Conservation (phyloP, 2,329 filamentous ascomycete species). For the Aphanocladium album region DNA sequence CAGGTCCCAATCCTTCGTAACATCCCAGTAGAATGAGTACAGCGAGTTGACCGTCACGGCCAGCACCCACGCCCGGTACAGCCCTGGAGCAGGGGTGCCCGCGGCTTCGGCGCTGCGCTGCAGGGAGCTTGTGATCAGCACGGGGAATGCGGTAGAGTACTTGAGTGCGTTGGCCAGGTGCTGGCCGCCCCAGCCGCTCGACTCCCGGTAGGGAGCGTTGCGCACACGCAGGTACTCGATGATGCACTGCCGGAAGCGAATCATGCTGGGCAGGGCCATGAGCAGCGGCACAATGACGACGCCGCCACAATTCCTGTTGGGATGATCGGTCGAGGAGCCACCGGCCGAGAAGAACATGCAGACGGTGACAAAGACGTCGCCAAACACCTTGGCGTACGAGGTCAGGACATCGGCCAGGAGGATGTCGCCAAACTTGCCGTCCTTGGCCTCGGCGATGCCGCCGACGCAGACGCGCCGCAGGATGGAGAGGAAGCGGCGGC, state of each 20-base stretch:
- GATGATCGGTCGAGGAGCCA: constrained; percentile 70
- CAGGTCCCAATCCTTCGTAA: constrained; percentile 94
- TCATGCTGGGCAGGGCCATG: constrained; percentile 75
- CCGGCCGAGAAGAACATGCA: constrained; percentile 83
- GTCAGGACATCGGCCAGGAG: constrained; percentile 91
- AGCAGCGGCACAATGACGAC: constrained; percentile 75
- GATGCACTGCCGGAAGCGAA: constrained; percentile 86
- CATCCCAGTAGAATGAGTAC: constrained; percentile 99
- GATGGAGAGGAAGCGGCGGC: constrained; percentile 68
- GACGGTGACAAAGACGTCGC: constrained; percentile 78
- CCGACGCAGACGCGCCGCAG: constrained; percentile 77
- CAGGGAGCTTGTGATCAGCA: constrained; percentile 74
- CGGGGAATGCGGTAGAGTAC: constrained; percentile 90
- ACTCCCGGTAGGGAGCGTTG: constrained; percentile 49
- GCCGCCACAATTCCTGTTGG: constrained; percentile 78
- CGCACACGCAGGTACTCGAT: constrained; percentile 77
- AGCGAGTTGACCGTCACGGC: constrained; percentile 77
- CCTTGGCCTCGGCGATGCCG: constrained; percentile 76
- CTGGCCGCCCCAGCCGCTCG: constrained; percentile 70
- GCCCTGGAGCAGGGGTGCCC: constrained; percentile 27
- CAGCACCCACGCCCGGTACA: constrained; percentile 60
- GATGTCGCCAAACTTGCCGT: constrained; percentile 93
- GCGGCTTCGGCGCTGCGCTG: constrained; percentile 55
- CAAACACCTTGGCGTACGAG: constrained; percentile 88
- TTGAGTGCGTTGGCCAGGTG: constrained; percentile 93